phyloP scores from a whole-genome alignment of 2,329 filamentous ascomycete genomes.

The Ceratocystis variospora region DNA sequence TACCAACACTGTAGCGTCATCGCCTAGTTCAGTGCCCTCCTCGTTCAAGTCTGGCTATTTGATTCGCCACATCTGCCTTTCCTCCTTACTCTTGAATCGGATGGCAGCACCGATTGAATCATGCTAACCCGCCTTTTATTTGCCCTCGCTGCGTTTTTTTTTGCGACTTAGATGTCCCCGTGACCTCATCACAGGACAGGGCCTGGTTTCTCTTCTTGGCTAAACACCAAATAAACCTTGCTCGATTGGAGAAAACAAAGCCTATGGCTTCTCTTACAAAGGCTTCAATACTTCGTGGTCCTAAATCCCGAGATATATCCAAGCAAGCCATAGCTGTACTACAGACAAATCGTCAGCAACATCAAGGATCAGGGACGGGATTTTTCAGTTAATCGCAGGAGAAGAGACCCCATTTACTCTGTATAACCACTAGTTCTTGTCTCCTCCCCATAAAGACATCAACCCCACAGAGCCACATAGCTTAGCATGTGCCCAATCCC shows the following conservation, averaged over 20 bases:
- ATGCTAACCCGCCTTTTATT: not conserved
- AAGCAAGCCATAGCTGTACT: not conserved
- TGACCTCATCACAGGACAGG: not conserved
- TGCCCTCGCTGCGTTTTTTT: not conserved
- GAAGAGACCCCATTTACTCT: not conserved
- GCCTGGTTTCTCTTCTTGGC: not conserved
- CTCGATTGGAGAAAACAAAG: not conserved
- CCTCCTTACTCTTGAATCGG: not conserved
- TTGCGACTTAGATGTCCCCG: not conserved
- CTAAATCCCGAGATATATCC: conserved; percentile 6
- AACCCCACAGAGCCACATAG: not conserved
- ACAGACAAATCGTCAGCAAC: not conserved
- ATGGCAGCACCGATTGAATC: not conserved
- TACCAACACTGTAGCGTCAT: not conserved
- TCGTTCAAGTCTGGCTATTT: not conserved
- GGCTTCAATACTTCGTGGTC: not conserved
- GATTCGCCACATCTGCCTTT: not conserved
- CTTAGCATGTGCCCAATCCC: not conserved
- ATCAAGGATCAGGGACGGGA: not conserved
- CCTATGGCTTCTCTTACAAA: too few relatives aligned
- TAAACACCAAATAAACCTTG: not conserved
- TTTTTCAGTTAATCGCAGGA: not conserved
- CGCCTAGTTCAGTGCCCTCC: not conserved
- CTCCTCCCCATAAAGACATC: not conserved
- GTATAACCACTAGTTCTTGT: not conserved